Evolutionary conservation across 805 yeast genomes (phyloP).

Genomic region (Clavispora carvajalis): DNA sequence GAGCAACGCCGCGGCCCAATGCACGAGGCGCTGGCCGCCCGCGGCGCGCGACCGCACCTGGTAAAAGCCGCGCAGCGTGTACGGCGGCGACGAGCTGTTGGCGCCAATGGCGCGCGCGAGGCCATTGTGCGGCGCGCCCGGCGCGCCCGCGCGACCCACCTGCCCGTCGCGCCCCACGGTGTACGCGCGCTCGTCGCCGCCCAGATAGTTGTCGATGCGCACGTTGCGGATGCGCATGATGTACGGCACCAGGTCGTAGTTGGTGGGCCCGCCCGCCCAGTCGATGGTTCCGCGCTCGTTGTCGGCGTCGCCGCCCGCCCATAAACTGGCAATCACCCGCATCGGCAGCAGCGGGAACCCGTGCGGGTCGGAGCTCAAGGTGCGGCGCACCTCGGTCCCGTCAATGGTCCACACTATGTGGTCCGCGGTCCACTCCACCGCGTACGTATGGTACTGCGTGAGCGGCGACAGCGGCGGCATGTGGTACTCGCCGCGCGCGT

Average conservation of each 20-base stretch:
- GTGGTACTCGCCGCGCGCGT: constrained; percentile 34
- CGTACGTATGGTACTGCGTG: constrained; percentile 23
- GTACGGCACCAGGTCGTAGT: constrained; percentile 27
- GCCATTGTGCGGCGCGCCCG: neutral
- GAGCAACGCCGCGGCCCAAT: neutral
- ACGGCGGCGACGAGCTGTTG: neutral
- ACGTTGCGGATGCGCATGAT: constrained; percentile 24
- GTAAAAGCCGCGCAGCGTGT: neutral
- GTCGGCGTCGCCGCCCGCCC: constrained; percentile 39
- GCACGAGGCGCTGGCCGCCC: neutral
- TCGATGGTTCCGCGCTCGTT: constrained; percentile 31
- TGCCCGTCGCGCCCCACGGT: neutral
- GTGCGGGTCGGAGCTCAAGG: constrained; percentile 15
- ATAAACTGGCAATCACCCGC: constrained; percentile 30
- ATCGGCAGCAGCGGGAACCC: constrained; percentile 36
- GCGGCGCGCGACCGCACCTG: neutral
- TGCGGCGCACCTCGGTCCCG: constrained; percentile 21
- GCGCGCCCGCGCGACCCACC: neutral
- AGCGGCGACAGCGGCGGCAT: constrained; percentile 19
- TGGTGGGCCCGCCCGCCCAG: constrained; percentile 39
- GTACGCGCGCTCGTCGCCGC: constrained; percentile 25
- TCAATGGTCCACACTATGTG: constrained; percentile 27
- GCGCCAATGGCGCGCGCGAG: neutral
- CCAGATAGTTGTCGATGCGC: constrained; percentile 23
- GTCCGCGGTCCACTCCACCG: constrained; percentile 34